These are phyloP conservation scores for Mortierella sp. DNA, from an alignment of 371 early-diverging fungal genomes.

Conservation along the genomic window DNA sequence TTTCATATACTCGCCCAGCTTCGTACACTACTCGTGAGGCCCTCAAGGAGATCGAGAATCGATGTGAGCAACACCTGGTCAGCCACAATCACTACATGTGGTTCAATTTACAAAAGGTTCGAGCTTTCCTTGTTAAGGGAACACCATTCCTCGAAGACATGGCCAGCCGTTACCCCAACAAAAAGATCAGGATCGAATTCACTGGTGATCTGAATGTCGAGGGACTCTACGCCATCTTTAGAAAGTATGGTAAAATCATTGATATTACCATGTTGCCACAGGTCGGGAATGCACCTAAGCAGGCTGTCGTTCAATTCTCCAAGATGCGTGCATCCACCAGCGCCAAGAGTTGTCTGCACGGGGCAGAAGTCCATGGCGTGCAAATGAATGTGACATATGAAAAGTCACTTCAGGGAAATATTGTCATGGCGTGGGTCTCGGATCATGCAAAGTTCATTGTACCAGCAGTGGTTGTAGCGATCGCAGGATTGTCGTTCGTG, in stretches of 20 bases:
- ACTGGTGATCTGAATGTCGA: constrained; percentile 66
- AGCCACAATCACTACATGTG: constrained; percentile 63
- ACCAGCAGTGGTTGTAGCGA: constrained; percentile 77
- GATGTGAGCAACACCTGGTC: constrained; percentile 58
- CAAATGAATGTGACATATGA: constrained; percentile 81
- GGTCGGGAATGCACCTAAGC: constrained; percentile 80
- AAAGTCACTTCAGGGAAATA: constrained; percentile 67
- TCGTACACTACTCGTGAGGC: constrained; percentile 49
- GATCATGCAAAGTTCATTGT: constrained; percentile 79
- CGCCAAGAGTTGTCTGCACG: constrained; percentile 92
- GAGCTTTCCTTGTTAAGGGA: constrained; percentile 80
- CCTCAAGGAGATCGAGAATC: constrained; percentile 55
- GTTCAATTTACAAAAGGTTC: constrained; percentile 72
- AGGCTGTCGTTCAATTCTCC: constrained; percentile 83
- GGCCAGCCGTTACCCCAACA: constrained; percentile 78
- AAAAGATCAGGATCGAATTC: constrained; percentile 42
- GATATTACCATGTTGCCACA: constrained; percentile 76
- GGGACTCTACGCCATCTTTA: constrained; percentile 77
- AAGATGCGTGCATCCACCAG: constrained; percentile 84
- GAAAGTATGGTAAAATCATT: constrained; percentile 86
- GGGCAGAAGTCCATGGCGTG: constrained; percentile 74
- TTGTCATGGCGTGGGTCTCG: constrained; percentile 78
- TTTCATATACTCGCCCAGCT: constrained; percentile 55
- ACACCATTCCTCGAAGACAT: constrained; percentile 92
- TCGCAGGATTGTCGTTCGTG: constrained; percentile 83